Base-by-base conservation (phyloP, 148 eudicot species). In the Cornus florida region DNA sequence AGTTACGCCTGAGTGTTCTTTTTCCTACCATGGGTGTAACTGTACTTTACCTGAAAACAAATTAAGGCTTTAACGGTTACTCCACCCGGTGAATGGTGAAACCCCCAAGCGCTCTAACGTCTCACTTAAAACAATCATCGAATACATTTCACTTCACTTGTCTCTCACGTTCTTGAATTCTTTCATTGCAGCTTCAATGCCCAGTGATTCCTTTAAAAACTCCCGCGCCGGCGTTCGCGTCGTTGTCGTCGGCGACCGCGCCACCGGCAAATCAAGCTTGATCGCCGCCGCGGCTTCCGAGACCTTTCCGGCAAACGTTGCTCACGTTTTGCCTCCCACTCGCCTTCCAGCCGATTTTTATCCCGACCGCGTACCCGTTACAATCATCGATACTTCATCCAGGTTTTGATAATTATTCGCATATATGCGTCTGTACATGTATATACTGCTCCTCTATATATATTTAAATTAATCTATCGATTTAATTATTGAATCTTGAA, bases 181-280 rank as follows among this genome's bases (percentile, higher is more conserved):
- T 6, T 48, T 22, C 33, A 16, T 57, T 32, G 50, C 53, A 50
- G 77, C 19, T 73, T 9, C 39, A 31, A 80, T 80, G 83, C 56
- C 78, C 7, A 65, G 75, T 66, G 53, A 60, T 62, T n/a, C 24
- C 19, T 17, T 20, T 14, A 17, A 0, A 62, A 17, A 20, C 23
- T 62, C 84, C 73, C 89, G 88, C 76, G 74, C 76, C 62, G 57
- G 38, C 80, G 90, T 90, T 35, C 88, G 92, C 17, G 84, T 90
- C 67, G 92, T 81, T 57, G 92, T 90, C 38, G 85, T 86, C 68
- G 93, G 93, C 75, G 93, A 88, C 70, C 85, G 87, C 31, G 91
- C 72, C 80, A 86, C 93, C 75, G 93, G 93, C 0, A 90, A 90
- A 86, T 90, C 93, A 13, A 84, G 88, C 79, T 78, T 90, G 35